A percentile compares a stretch with the other conserved stretches of the same genome.
phyloP scores from a whole-genome alignment of 768 basidiomycete species.

The Kwoniella heveanensis region DNA sequence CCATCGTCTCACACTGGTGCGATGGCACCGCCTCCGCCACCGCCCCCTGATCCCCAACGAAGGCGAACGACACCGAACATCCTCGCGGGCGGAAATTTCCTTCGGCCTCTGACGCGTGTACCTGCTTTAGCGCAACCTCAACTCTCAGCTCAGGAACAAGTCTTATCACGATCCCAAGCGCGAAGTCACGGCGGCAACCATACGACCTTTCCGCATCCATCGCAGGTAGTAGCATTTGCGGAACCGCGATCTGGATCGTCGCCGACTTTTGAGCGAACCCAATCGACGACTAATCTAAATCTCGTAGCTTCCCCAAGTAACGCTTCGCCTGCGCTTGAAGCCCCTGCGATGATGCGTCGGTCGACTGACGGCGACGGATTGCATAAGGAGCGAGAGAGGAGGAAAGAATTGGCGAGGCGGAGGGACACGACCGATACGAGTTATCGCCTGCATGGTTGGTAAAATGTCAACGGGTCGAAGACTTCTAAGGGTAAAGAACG shows the following conservation, averaged over 20 bases:
- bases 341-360: conserved; percentile 41
- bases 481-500: no score
- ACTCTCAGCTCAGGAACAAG: neutral
- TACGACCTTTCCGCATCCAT: neutral
- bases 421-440: conserved; percentile 39
- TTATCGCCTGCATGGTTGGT: conserved; percentile 51
- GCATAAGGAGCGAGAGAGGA: conserved; percentile 28
- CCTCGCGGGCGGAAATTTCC: conserved; percentile 40
- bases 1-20: conserved; percentile 13
- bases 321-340: conserved; percentile 17
- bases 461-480: no score
- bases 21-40: conserved; percentile 10
- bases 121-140: conserved; percentile 11
- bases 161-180: neutral
- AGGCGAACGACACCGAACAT: conserved; percentile 31
- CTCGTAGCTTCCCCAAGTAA: conserved; percentile 3
- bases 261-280: conserved; percentile 18
- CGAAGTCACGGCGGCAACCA: neutral
- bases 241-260: neutral
- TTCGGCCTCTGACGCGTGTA: conserved; percentile 43
- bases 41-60: conserved; percentile 7
- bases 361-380: conserved; percentile 39
- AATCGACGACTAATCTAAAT: conserved; percentile 26
- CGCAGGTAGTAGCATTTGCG: neutral
- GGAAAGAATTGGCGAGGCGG: conserved; percentile 35